Evolutionary conservation across 2,329 filamentous ascomycete species (phyloP).

Genomic region (Pyrenophora seminiperda): DNA sequence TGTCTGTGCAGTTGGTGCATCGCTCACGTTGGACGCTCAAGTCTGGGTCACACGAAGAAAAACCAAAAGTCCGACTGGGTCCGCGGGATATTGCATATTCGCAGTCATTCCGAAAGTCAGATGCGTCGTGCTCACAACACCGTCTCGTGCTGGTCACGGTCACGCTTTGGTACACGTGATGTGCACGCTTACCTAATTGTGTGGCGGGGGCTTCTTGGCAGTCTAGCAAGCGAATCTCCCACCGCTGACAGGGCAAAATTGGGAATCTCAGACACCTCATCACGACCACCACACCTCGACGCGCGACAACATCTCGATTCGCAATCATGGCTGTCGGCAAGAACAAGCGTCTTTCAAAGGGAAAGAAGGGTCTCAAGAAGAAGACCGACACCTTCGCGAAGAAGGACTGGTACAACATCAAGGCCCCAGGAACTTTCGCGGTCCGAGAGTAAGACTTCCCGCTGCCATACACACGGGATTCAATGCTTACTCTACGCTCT

Average conservation of each 20-base stretch:
- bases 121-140: neutral
- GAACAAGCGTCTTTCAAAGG: constrained; percentile 99
- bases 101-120: no score
- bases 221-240: no score
- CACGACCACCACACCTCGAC: constrained; percentile 39
- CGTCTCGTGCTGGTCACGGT: constrained; percentile 1
- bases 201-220: no score
- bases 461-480: constrained; percentile 22
- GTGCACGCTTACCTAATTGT: constrained; percentile 13
- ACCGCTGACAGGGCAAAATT: no score
- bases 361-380: constrained; percentile 99
- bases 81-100: no score
- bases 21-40: neutral
- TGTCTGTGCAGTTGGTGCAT: neutral
- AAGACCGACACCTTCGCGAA: constrained; percentile 97
- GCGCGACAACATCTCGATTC: constrained; percentile 51
- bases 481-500: constrained; percentile 38
- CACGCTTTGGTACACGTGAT: constrained; percentile 20
- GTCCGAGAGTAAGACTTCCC: constrained; percentile 81
- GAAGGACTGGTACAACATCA: constrained; percentile 99
- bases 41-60: no score
- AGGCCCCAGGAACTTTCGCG: constrained; percentile 96
- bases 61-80: no score
- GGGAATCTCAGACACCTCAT: no score
- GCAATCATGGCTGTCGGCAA: constrained; percentile 85